Conservation (phyloP, 805 yeast species). For the Ogataea allantospora region DNA sequence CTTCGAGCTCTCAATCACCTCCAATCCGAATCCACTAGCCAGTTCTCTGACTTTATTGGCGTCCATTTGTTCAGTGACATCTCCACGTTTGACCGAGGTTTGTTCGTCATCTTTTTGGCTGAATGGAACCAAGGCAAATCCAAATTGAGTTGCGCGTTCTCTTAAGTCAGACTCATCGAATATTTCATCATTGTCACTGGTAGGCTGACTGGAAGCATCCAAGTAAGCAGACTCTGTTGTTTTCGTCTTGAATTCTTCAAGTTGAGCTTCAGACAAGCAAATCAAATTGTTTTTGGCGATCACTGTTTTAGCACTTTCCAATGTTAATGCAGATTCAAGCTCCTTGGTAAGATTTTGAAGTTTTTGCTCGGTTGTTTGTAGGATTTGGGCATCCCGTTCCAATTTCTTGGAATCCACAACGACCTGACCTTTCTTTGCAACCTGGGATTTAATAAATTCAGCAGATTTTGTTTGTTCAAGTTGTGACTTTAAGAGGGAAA, state of each 20-base stretch:
- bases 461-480: conserved; percentile 13
- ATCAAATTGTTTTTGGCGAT: conserved; percentile 1
- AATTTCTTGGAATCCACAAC: conserved; percentile 9
- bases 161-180: conserved; percentile 32
- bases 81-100: conserved; percentile 26
- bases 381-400: neutral
- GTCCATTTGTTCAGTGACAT: conserved; percentile 7
- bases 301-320: conserved; percentile 2
- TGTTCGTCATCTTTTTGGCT: conserved; percentile 15
- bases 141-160: conserved; percentile 35
- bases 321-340: neutral
- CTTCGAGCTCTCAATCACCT: conserved; percentile 15
- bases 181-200: conserved; percentile 7
- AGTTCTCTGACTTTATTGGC: conserved; percentile 10
- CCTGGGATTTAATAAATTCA: conserved; percentile 3
- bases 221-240: conserved; percentile 14
- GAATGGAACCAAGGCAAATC: conserved; percentile 35
- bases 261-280: conserved; percentile 2
- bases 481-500: neutral
- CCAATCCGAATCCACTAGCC: conserved; percentile 21
- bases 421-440: conserved; percentile 11
- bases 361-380: neutral
- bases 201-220: conserved; percentile 23
- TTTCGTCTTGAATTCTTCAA: neutral
- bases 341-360: neutral